Evolutionary conservation across 352 stramenopile species (phyloP).

Genomic region (Phytophthora meadii): DNA sequence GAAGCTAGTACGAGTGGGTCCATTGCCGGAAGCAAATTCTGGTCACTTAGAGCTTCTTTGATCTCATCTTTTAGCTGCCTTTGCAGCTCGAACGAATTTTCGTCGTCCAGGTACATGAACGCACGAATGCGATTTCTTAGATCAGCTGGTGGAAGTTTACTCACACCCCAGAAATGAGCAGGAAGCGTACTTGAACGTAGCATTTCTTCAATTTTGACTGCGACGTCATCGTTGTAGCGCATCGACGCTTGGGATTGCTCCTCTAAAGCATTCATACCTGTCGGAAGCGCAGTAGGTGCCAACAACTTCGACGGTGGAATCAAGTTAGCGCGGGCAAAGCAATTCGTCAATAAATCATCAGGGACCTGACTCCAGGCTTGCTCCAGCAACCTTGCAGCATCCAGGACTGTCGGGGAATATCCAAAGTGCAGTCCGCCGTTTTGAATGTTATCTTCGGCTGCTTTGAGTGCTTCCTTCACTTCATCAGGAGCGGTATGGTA

Average conservation of each 20-base stretch:
- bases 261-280: not conserved
- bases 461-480: slow-evolving; percentile 25
- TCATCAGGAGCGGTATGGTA: slow-evolving; percentile 30
- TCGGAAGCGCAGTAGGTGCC: slow-evolving; percentile 1
- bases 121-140: slow-evolving; percentile 9
- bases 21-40: not conserved
- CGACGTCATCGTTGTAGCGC: slow-evolving; percentile 10
- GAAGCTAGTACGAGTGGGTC: not conserved
- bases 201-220: slow-evolving; percentile 34
- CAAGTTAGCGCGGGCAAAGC: slow-evolving; percentile 30
- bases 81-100: slow-evolving; percentile 26
- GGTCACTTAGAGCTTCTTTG: slow-evolving; percentile 22
- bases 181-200: slow-evolving; percentile 14
- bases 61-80: slow-evolving; percentile 28
- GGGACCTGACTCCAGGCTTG: slow-evolving; percentile 29
- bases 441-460: not conserved
- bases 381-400: slow-evolving; percentile 27
- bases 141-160: not conserved
- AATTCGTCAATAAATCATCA: slow-evolving; percentile 22
- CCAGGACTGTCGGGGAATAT: slow-evolving; percentile 26
- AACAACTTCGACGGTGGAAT: slow-evolving; percentile 29
- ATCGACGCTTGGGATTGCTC: slow-evolving; percentile 3
- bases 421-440: slow-evolving; percentile 32
- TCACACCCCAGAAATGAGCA: not conserved
- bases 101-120: slow-evolving; percentile 27